A percentile compares a stretch with the other conserved stretches of the same genome.
These are phyloP conservation scores for Scheffersomyces segobiensis DNA, from an alignment of 1,139 yeast species.

Conservation along the genomic window DNA sequence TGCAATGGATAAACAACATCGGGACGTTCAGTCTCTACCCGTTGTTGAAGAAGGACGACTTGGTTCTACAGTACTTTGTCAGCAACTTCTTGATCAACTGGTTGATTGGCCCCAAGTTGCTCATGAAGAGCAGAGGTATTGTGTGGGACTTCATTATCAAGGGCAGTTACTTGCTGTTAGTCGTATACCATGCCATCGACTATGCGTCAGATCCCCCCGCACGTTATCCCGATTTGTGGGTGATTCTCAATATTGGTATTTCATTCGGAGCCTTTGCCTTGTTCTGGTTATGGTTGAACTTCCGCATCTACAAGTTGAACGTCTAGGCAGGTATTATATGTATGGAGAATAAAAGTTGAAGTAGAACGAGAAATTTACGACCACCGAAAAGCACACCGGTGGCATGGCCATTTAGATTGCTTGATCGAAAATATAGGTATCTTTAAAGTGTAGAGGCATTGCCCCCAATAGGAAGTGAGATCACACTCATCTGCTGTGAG, in stretches of 20 bases:
- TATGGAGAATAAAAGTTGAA: background rate
- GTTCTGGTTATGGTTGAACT: slow-evolving; percentile 72
- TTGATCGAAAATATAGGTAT: background rate
- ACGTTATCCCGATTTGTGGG: slow-evolving; percentile 82
- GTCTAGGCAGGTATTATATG: background rate
- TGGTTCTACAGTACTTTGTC: slow-evolving; percentile 69
- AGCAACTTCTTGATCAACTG: slow-evolving; percentile 72
- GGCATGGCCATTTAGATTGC: background rate
- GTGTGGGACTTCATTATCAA: slow-evolving; percentile 60
- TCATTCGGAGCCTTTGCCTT: slow-evolving; percentile 75
- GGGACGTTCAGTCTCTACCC: slow-evolving; percentile 90
- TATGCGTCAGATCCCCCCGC: slow-evolving; percentile 51
- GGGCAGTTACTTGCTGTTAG: slow-evolving; percentile 58
- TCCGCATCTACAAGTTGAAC: slow-evolving; percentile 9
- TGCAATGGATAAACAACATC: slow-evolving; percentile 85
- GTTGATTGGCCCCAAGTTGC: slow-evolving; percentile 62
- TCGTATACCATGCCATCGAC: slow-evolving; percentile 57
- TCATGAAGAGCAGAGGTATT: slow-evolving; percentile 28
- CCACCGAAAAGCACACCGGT: background rate
- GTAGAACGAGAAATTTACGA: background rate
- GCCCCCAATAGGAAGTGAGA: background rate
- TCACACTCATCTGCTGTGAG: background rate
- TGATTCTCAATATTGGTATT: slow-evolving; percentile 67
- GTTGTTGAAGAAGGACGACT: slow-evolving; percentile 71
- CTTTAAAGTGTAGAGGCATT: background rate